Percentiles rank a stretch among this genome's conserved stretches.
phyloP scores from a whole-genome alignment of 768 basidiomycete genomes.

The Macrolepiota dolichaula region DNA sequence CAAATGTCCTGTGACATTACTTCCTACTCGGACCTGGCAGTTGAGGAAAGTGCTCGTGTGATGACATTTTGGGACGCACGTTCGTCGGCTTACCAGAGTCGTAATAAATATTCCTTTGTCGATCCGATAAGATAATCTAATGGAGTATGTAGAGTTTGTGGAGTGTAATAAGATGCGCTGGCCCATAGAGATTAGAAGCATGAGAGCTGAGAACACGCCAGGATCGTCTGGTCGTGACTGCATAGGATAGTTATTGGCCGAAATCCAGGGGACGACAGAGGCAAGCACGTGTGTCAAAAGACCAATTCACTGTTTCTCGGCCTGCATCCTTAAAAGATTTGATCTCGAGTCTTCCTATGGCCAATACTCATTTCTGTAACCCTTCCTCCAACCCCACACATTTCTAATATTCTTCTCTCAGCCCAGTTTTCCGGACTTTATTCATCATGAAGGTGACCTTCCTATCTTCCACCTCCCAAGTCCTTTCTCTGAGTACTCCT shows the following conservation, averaged over 20 bases:
- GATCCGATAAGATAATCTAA: slow-evolving; percentile 12
- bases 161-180: not conserved
- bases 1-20: slow-evolving; percentile 84
- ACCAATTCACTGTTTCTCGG: not conserved
- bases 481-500: slow-evolving; percentile 6
- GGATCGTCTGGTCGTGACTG: not conserved
- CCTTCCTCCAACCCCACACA: not conserved
- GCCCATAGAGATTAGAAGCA: not conserved
- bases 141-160: not conserved
- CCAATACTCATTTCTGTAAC: not conserved
- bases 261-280: not conserved
- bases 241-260: not conserved
- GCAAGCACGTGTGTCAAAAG: slow-evolving; percentile 15
- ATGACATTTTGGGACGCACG: slow-evolving; percentile 40
- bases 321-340: not conserved
- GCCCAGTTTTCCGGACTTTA: not conserved
- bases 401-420: not conserved
- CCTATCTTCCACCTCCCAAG: slow-evolving; percentile 1
- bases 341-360: not conserved
- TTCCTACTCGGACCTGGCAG: slow-evolving; percentile 75
- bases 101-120: slow-evolving; percentile 20
- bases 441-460: slow-evolving; percentile 31
- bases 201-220: not conserved
- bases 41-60: slow-evolving; percentile 83
- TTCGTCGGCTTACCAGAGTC: slow-evolving; percentile 33